These are phyloP conservation scores for Sinapis alba DNA, from an alignment of 441 rosid genomes.

Conservation along the genomic window DNA sequence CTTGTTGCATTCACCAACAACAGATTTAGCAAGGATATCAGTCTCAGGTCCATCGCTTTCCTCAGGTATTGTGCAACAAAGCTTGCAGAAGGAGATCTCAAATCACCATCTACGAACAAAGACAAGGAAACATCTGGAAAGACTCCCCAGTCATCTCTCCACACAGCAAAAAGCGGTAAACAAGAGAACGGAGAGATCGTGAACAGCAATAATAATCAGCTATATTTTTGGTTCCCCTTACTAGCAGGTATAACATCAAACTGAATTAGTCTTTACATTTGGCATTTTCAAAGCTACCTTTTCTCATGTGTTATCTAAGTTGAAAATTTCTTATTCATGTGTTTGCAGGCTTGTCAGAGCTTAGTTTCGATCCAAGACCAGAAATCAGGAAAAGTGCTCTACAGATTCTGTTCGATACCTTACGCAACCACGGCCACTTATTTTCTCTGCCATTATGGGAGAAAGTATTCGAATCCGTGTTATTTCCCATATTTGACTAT, in stretches of 20 bases:
- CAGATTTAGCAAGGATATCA: slow-evolving; percentile 92
- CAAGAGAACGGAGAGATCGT: slow-evolving; percentile 69
- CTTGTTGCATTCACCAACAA: slow-evolving; percentile 95
- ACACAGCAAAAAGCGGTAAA: slow-evolving; percentile 56
- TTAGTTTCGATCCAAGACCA: slow-evolving; percentile 99
- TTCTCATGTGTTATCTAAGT: slow-evolving; percentile 12
- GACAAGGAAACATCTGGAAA: slow-evolving; percentile 70
- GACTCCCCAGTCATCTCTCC: slow-evolving; percentile 59
- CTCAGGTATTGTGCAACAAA: slow-evolving; percentile 95
- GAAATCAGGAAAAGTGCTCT: slow-evolving; percentile 99
- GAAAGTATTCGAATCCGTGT: slow-evolving; percentile 88
- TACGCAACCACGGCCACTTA: slow-evolving; percentile 97
- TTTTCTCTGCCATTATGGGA: slow-evolving; percentile 94
- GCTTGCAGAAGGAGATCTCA: slow-evolving; percentile 95
- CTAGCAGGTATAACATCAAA: slow-evolving; percentile 68
- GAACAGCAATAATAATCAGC: slow-evolving; percentile 82
- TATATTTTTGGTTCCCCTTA: slow-evolving; percentile 97
- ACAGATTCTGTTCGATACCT: slow-evolving; percentile 88
- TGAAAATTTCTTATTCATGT: slow-evolving; percentile 19
- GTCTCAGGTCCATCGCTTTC: slow-evolving; percentile 94
- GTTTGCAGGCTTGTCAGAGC: slow-evolving; percentile 93
- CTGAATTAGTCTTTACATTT: not conserved
- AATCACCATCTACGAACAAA: slow-evolving; percentile 65
- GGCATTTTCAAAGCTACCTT: not conserved
- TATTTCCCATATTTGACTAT: slow-evolving; percentile 98